A percentile compares a stretch with the other conserved stretches of the same genome.
These are phyloP conservation scores for Cicer pinnatifidum DNA, from an alignment of 306 rosid species.

Conservation along the genomic window DNA sequence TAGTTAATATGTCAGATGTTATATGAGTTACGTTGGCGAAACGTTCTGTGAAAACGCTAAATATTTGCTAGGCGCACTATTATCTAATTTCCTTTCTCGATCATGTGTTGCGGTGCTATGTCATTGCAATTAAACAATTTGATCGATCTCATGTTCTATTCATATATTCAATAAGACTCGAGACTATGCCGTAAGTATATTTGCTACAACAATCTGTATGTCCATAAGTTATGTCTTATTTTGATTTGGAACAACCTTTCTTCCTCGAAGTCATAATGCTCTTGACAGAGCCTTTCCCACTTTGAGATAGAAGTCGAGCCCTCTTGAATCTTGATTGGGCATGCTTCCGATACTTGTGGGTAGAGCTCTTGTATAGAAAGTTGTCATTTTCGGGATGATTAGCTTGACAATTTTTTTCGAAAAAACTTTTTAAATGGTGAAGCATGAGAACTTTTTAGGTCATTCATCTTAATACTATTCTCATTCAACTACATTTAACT, in stretches of 20 bases:
- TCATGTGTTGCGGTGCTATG: conserved; percentile 36
- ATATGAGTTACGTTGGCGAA: background rate
- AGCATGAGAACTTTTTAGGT: no score
- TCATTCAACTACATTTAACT: no score
- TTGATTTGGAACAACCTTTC: background rate
- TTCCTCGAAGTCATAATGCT: background rate
- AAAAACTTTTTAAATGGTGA: no score
- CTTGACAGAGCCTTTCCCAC: no score
- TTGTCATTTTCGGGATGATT: no score
- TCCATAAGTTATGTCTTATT: background rate
- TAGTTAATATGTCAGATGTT: conserved; percentile 39
- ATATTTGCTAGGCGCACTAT: conserved; percentile 17
- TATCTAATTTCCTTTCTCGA: background rate
- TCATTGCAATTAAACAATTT: conserved; percentile 30
- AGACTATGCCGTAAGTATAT: background rate
- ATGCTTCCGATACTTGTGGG: no score
- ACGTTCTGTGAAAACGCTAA: background rate
- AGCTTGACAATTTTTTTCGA: no score
- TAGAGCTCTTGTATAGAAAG: no score
- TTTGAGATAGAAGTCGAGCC: no score
- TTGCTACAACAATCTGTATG: background rate
- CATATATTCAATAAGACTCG: background rate
- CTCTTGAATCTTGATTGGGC: no score
- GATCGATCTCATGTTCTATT: conserved; percentile 32
- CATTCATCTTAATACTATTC: no score